Conservation (phyloP, 768 basidiomycete species). For the Auriculariales sp. region DNA sequence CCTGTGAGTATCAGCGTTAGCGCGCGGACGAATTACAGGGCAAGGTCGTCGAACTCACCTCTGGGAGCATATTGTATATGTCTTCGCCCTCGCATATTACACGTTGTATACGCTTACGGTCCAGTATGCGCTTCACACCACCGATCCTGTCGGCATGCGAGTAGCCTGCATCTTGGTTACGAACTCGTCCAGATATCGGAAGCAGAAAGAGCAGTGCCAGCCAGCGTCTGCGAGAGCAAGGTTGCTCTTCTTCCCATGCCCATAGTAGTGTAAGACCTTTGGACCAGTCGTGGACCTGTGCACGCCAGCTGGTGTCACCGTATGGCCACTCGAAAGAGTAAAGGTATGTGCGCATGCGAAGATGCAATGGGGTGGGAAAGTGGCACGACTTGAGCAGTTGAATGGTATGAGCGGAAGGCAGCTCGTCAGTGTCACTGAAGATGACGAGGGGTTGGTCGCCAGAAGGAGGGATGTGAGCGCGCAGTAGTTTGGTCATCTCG, state of each 20-base stretch:
- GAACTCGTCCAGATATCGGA: conserved; percentile 43
- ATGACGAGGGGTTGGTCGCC: conserved; percentile 30
- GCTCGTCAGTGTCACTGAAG: conserved; percentile 51
- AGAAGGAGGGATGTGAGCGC: conserved; percentile 16
- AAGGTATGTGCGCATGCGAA: conserved; percentile 44
- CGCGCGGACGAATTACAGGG: neutral
- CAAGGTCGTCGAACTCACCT: conserved; percentile 14
- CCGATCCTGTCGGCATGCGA: conserved; percentile 49
- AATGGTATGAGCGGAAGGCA: conserved; percentile 38
- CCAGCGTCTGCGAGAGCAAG: conserved; percentile 44
- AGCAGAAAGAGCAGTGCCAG: conserved; percentile 57
- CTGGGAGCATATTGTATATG: conserved; percentile 52
- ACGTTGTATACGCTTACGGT: conserved; percentile 37
- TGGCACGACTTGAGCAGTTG: conserved; percentile 37
- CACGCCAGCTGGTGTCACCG: conserved; percentile 40
- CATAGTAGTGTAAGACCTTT: conserved; percentile 22
- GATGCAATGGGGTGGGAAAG: conserved; percentile 37
- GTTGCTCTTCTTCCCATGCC: conserved; percentile 33
- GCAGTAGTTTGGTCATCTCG: conserved; percentile 34
- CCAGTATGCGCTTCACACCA: conserved; percentile 28
- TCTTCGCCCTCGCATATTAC: conserved; percentile 47
- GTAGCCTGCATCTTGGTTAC: conserved; percentile 44
- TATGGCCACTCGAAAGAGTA: conserved; percentile 50
- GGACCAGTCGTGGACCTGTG: conserved; percentile 34
- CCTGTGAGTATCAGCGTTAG: conserved; percentile 7